Conservation (phyloP, 305 asterid genomes). For the Fraxinus floribunda region DNA sequence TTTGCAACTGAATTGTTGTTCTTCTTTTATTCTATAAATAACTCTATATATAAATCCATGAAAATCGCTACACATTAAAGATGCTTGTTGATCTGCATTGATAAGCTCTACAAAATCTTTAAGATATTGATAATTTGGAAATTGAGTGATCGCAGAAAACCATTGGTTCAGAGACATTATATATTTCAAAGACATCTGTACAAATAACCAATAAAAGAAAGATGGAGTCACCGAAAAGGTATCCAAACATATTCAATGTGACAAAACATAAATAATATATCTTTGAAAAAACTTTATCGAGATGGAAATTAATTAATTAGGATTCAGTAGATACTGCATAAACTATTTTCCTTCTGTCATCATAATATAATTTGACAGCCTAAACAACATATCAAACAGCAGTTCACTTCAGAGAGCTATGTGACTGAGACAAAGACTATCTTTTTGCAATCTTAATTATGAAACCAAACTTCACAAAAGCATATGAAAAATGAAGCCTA, state of each 20-base stretch:
- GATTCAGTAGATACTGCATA: neutral
- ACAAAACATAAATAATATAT: constrained; percentile 1
- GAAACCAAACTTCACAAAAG: neutral
- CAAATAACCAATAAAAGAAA: neutral
- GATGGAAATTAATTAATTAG: neutral
- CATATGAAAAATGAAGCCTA: neutral
- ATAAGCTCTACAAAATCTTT: too few relatives aligned
- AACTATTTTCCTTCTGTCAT: neutral
- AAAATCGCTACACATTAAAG: too few relatives aligned
- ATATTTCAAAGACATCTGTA: too few relatives aligned
- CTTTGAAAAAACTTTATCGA: neutral
- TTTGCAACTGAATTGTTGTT: too few relatives aligned
- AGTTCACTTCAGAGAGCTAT: neutral
- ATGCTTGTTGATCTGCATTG: too few relatives aligned
- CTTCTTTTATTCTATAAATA: too few relatives aligned
- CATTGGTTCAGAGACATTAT: too few relatives aligned
- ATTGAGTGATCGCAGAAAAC: too few relatives aligned
- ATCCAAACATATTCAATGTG: neutral
- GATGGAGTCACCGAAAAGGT: neutral
- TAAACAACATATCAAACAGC: neutral
- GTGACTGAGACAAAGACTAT: neutral
- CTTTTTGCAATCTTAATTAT: neutral
- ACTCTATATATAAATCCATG: too few relatives aligned
- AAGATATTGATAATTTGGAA: too few relatives aligned
- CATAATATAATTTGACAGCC: neutral